Evolutionary conservation across 371 early-diverging fungal genomes (phyloP).

Genomic region (Zancudomyces culisetae): DNA sequence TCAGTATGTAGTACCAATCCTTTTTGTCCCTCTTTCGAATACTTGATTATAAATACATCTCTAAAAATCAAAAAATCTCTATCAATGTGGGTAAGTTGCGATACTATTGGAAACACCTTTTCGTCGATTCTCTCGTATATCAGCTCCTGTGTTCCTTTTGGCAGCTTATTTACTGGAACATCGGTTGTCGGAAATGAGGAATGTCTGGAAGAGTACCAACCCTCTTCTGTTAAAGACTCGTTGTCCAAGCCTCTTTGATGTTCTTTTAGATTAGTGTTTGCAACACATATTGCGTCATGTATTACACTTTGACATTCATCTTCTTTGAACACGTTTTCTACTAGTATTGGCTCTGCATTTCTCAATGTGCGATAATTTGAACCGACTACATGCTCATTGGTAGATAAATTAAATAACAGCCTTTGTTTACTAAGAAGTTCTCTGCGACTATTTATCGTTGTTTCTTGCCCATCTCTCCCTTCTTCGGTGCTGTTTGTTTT

Average conservation of each 20-base stretch:
- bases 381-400: not conserved
- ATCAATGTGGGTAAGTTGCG: slow-evolving; percentile 8
- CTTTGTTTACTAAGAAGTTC: not conserved
- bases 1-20: slow-evolving; percentile 31
- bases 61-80: slow-evolving; percentile 26
- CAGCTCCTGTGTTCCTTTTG: not conserved
- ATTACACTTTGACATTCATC: not conserved
- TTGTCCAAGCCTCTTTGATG: not conserved
- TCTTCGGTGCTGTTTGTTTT: not conserved
- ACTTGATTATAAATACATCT: slow-evolving; percentile 35
- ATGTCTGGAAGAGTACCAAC: slow-evolving; percentile 1
- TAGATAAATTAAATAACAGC: not conserved
- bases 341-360: not conserved
- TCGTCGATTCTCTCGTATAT: not conserved
- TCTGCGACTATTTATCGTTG: too few relatives aligned
- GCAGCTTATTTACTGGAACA: not conserved
- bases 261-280: not conserved
- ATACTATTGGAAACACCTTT: not conserved
- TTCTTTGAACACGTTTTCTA: not conserved
- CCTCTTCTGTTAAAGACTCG: not conserved
- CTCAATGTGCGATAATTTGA: not conserved
- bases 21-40: slow-evolving; percentile 25
- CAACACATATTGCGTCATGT: not conserved
- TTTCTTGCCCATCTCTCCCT: not conserved
- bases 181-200: slow-evolving; percentile 1